Evolutionary conservation across 78 protist species (phyloP), one percentile per base, ranked within the genome.

Genomic region (Cyanophora paradoxa): DNA sequence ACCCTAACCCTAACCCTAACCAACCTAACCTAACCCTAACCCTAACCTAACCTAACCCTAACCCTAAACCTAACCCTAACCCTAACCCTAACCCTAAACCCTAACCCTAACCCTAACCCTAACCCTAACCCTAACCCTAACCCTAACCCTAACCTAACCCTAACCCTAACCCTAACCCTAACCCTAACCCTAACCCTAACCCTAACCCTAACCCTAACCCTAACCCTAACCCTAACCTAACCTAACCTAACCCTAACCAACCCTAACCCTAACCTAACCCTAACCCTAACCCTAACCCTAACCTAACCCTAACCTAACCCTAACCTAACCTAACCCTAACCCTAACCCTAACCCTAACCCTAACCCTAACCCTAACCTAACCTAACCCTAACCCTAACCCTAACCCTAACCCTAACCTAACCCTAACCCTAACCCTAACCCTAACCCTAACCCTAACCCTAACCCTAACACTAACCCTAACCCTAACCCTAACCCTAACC

Each of bases 381-480:
- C n/a, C n/a, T n/a, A n/a, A n/a, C n/a, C n/a, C 70, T 41, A 6
- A 42, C 5, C 42, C 70, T 41, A 6, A 42, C 5, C 42, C 70
- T 41, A 6, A 42, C n/a, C n/a, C n/a, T n/a, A n/a, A n/a, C n/a
- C n/a, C n/a, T n/a, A n/a, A n/a, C n/a, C n/a, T n/a, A n/a, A 65
- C 70, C 70, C 70, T 4, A 65, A 65, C 70, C 70, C 70, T 4
- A 65, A 65, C 70, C 70, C 70, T 4, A 65, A 65, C 70, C 70
- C 70, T 4, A 65, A 65, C 70, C 70, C 40, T 3, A 34, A 65
- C 40, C n/a, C n/a, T n/a, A n/a, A n/a, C n/a, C n/a, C n/a, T n/a
- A n/a, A n/a, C n/a, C n/a, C n/a, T n/a, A n/a, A n/a, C n/a, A n/a
- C n/a, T n/a, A n/a, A n/a, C n/a, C n/a, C n/a, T n/a, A n/a, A n/a